These are phyloP conservation scores for Trichoderma virens DNA, from an alignment of 495 filamentous ascomycete species.

Conservation along the genomic window DNA sequence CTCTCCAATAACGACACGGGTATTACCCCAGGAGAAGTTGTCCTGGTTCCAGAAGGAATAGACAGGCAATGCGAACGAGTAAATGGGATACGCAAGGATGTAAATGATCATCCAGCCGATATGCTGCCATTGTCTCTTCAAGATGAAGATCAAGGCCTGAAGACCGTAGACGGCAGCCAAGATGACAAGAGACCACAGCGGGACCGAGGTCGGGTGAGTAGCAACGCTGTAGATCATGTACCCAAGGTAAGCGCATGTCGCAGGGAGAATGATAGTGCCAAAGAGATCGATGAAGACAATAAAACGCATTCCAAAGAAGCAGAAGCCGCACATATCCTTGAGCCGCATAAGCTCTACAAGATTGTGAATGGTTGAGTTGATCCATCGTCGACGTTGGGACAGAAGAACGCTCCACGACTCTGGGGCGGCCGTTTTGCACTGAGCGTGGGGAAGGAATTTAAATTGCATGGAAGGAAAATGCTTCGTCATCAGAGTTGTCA, in stretches of 20 bases:
- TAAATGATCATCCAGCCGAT: slow-evolving; percentile 99
- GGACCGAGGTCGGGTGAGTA: slow-evolving; percentile 65
- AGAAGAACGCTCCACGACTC: slow-evolving; percentile 88
- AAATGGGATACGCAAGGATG: slow-evolving; percentile 85
- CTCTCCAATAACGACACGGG: slow-evolving; percentile 91
- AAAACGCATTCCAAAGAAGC: slow-evolving; percentile 98
- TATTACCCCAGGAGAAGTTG: slow-evolving; percentile 97
- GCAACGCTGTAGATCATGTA: slow-evolving; percentile 82
- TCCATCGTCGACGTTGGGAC: slow-evolving; percentile 95
- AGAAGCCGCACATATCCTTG: slow-evolving; percentile 94
- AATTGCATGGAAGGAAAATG: slow-evolving; percentile 93
- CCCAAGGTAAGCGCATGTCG: slow-evolving; percentile 80
- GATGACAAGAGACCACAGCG: slow-evolving; percentile 79
- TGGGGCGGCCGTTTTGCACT: slow-evolving; percentile 85
- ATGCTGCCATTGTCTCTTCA: slow-evolving; percentile 95
- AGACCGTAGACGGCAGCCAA: slow-evolving; percentile 89
- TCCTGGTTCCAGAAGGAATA: slow-evolving; percentile 99
- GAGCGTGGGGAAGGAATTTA: slow-evolving; percentile 91
- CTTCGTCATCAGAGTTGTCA: slow-evolving; percentile 97
- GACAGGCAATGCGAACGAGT: slow-evolving; percentile 82
- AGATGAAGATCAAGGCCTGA: slow-evolving; percentile 89
- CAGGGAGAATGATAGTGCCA: slow-evolving; percentile 87
- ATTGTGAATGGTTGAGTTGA: slow-evolving; percentile 98
- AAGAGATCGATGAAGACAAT: slow-evolving; percentile 92
- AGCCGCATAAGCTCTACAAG: slow-evolving; percentile 79